Evolutionary conservation across 2,329 filamentous ascomycete genomes (phyloP).

Genomic region (Botrytis elliptica): DNA sequence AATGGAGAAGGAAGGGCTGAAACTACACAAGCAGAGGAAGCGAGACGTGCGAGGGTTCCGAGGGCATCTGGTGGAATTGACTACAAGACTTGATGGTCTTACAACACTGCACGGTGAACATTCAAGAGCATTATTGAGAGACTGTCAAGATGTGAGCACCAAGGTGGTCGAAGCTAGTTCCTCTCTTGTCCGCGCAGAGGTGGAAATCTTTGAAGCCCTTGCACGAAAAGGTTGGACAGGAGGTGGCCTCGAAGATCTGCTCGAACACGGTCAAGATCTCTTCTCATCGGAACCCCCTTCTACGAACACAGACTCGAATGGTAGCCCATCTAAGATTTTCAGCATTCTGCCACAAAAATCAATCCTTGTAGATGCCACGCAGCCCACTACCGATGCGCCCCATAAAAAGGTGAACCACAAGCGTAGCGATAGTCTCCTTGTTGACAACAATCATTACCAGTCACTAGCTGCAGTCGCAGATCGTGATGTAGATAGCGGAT

Average conservation of each 20-base stretch:
- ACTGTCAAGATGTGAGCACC: conserved; percentile 63
- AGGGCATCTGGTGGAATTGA: conserved; percentile 62
- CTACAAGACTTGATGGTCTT: conserved; percentile 59
- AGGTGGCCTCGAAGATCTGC: conserved; percentile 63
- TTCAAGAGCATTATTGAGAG: conserved; percentile 57
- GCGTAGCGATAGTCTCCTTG: conserved; percentile 55
- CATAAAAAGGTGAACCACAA: conserved; percentile 39
- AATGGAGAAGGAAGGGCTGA: conserved; percentile 64
- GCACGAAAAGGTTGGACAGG: conserved; percentile 67
- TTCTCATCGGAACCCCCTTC: conserved; percentile 48
- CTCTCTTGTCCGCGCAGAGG: conserved; percentile 64
- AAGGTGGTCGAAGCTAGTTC: conserved; percentile 64
- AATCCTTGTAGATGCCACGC: conserved; percentile 55
- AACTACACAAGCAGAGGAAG: conserved; percentile 57
- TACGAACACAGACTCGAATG: conserved; percentile 41
- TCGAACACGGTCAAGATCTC: conserved; percentile 63
- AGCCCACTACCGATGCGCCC: conserved; percentile 34
- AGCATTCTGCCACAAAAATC: conserved; percentile 63
- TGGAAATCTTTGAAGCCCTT: conserved; percentile 67
- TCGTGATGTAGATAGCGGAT: conserved; percentile 44
- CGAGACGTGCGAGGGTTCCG: conserved; percentile 62
- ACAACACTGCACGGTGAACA: conserved; percentile 61
- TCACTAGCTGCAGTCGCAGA: conserved; percentile 51
- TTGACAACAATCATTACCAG: conserved; percentile 55
- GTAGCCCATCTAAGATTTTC: conserved; percentile 52